phyloP scores from a whole-genome alignment of 352 stramenopile genomes.

The Pythium chondricola region DNA sequence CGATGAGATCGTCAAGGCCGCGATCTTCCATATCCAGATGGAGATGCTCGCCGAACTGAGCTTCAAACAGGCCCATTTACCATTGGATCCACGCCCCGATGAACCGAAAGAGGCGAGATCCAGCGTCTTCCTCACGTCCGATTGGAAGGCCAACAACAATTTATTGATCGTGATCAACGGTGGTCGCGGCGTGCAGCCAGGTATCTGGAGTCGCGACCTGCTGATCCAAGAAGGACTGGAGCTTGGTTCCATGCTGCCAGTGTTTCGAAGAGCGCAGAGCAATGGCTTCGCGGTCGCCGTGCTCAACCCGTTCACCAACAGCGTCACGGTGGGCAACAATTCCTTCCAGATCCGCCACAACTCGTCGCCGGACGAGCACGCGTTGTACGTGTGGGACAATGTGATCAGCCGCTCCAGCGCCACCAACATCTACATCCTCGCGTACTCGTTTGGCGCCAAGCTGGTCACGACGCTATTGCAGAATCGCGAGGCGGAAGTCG shows the following conservation, averaged over 20 bases:
- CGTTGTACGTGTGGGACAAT: conserved; percentile 71
- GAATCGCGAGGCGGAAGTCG: conserved; percentile 48
- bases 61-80: conserved; percentile 69
- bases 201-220: conserved; percentile 75
- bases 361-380: conserved; percentile 58
- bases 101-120: conserved; percentile 63
- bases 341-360: conserved; percentile 52
- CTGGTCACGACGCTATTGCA: conserved; percentile 60
- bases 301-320: conserved; percentile 72
- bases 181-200: conserved; percentile 51
- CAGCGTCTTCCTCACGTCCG: conserved; percentile 62
- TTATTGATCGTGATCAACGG: conserved; percentile 70
- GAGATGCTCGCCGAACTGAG: conserved; percentile 73
- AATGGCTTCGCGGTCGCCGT: conserved; percentile 51
- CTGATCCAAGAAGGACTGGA: conserved; percentile 73
- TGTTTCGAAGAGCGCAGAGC: conserved; percentile 40
- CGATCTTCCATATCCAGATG: conserved; percentile 84
- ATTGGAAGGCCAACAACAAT: conserved; percentile 56
- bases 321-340: conserved; percentile 50
- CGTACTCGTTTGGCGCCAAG: conserved; percentile 68
- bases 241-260: conserved; percentile 70
- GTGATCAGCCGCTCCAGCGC: conserved; percentile 55
- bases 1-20: conserved; percentile 75
- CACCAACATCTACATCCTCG: conserved; percentile 56
- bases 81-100: conserved; percentile 44